These are phyloP conservation scores for Hortaea sp. DNA, from an alignment of 2,329 filamentous ascomycete genomes.

Conservation along the genomic window DNA sequence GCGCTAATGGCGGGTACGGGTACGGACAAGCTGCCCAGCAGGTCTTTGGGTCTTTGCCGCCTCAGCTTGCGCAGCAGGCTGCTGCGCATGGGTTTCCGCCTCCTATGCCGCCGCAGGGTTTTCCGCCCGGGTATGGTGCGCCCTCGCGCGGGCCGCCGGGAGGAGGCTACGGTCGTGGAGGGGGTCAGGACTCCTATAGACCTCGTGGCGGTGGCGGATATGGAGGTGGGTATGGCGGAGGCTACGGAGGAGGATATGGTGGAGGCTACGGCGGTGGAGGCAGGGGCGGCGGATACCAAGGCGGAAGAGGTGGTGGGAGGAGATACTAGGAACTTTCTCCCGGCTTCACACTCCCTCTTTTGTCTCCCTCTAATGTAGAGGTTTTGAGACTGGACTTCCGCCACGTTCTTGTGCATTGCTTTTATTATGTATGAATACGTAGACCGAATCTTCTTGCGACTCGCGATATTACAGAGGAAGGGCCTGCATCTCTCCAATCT, in stretches of 20 bases:
- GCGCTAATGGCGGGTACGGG: conserved; percentile 17
- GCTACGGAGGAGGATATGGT: conserved; percentile 11
- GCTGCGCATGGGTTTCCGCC: conserved; percentile 21
- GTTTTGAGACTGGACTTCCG: no score
- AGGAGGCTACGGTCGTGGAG: conserved; percentile 2
- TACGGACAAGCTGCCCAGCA: conserved; percentile 10
- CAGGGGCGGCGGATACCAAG: conserved; percentile 10
- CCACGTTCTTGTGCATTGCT: no score
- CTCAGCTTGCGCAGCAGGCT: conserved; percentile 24
- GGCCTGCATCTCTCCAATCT: no score
- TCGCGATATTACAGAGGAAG: no score
- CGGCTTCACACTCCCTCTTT: no score
- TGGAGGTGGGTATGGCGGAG: conserved; percentile 13
- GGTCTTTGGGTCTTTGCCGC: conserved; percentile 21
- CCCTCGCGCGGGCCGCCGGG: conserved; percentile 7
- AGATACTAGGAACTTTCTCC: conserved; percentile 1
- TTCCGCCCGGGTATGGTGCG: not conserved
- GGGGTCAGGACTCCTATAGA: not conserved
- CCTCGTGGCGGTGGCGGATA: conserved; percentile 1
- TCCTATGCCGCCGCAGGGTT: conserved; percentile 6
- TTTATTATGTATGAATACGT: no score
- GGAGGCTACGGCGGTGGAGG: conserved; percentile 10
- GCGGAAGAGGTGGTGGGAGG: conserved; percentile 3
- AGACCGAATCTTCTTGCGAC: no score
- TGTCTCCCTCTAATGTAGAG: no score